These are phyloP conservation scores for Trematosphaeria pertusa DNA, from an alignment of 2,329 filamentous ascomycete genomes.

Conservation along the genomic window DNA sequence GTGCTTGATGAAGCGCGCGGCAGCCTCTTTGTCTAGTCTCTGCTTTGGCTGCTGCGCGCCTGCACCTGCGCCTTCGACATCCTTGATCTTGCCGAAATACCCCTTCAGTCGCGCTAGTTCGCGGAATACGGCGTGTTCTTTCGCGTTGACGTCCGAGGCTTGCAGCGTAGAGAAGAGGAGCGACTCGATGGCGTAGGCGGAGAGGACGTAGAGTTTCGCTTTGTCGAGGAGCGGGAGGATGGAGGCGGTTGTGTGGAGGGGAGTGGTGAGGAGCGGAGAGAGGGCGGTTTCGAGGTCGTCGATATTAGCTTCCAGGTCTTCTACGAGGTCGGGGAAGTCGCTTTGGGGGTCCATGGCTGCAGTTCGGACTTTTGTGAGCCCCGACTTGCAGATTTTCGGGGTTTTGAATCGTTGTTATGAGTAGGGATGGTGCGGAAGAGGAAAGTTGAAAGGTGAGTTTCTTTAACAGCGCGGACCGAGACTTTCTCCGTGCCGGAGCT, in stretches of 20 bases:
- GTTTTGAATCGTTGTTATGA: not conserved
- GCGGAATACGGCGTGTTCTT: slow-evolving; percentile 80
- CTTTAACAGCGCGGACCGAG: slow-evolving; percentile 11
- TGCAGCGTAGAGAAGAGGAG: slow-evolving; percentile 84
- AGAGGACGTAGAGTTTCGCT: slow-evolving; percentile 89
- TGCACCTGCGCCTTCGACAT: slow-evolving; percentile 59
- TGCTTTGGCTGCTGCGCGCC: slow-evolving; percentile 64
- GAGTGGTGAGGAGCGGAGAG: slow-evolving; percentile 71
- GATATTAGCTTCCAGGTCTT: slow-evolving; percentile 78
- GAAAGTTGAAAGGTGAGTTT: slow-evolving; percentile 4
- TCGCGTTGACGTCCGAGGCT: slow-evolving; percentile 79
- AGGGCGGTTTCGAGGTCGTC: slow-evolving; percentile 79
- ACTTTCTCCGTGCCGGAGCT: slow-evolving; percentile 14
- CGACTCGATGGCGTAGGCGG: slow-evolving; percentile 89
- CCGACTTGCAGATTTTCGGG: not conserved
- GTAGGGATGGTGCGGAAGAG: not conserved
- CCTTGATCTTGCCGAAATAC: slow-evolving; percentile 92
- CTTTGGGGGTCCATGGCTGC: slow-evolving; percentile 58
- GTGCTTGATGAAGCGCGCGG: slow-evolving; percentile 80
- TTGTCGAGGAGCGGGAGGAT: slow-evolving; percentile 92
- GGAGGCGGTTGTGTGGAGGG: slow-evolving; percentile 71
- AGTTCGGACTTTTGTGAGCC: not conserved
- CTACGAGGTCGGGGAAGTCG: slow-evolving; percentile 70
- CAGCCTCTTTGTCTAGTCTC: slow-evolving; percentile 75
- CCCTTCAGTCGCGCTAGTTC: slow-evolving; percentile 87